Base-by-base conservation (phyloP, 2,329 filamentous ascomycete species). In the Colletotrichum sp. region DNA sequence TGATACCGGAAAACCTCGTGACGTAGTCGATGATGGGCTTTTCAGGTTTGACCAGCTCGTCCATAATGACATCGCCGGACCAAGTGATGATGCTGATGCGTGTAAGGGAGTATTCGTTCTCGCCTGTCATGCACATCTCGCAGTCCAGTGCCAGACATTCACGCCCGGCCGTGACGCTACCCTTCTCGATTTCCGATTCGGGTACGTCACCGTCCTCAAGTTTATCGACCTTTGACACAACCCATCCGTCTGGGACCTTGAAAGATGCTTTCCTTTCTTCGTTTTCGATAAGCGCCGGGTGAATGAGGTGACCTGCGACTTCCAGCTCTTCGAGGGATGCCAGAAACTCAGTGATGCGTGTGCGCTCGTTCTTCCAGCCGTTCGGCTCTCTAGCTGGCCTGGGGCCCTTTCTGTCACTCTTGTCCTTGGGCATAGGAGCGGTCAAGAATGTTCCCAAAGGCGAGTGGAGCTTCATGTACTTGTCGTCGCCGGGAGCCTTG, bases 91-190 rank as follows among this genome's bases (percentile, higher is more conserved):
- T 84, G 82, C 96, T 98, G 82, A 99, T 94, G 72, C 97, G 93
- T 3, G 97, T 98, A 59, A 99, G 92, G 43, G 96, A 95, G 78
- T 94, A 95, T 78, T 95, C 91, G 64, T 92, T 92, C 76, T 94
- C 92, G 75, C 93, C 94, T 4, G 96, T 98, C 86, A 95, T 93
- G 83, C 96, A 98, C 97, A 99, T 99, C 85, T 99, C 97, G 85
- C 97, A 99, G 83, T 99, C 97, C 71, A 99, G 88, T 2, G 95
- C 94, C 65, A 98, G 87, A 13, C 98, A 87, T 48, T 93, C 90
- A 77, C 95, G 92, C 43, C 96, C 97, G 34, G 92, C 95, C 1
- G 95, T 98, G 74, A 98, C 87, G 83, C 95, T 96, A 71, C 96
- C 96, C 79, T 93, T 87, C 83, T 98, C 89, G 74, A 98, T 92